Percentiles rank a stretch among this genome's conserved stretches.
Evolutionary conservation across 1,139 yeast genomes (phyloP).

Genomic region (Suhomyces choctaworum): DNA sequence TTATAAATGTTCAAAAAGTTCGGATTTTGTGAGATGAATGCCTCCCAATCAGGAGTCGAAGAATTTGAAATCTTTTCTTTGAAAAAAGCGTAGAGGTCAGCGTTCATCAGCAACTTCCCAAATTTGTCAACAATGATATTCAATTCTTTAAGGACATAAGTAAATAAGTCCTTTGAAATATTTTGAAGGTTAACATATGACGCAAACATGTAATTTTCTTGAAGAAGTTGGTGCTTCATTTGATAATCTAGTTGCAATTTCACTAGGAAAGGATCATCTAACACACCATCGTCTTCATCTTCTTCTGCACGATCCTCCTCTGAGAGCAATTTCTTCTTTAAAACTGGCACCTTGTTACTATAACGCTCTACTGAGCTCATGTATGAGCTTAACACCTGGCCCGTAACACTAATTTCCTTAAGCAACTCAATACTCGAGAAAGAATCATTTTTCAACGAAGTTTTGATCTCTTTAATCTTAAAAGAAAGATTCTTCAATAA

Average conservation of each 20-base stretch:
- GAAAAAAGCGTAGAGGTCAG: slow-evolving; percentile 25
- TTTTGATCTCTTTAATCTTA: slow-evolving; percentile 47
- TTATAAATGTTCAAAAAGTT: slow-evolving; percentile 38
- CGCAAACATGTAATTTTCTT: slow-evolving; percentile 48
- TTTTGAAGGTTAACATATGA: slow-evolving; percentile 46
- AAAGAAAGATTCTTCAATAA: slow-evolving; percentile 37
- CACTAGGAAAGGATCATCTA: slow-evolving; percentile 47
- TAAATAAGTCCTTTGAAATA: slow-evolving; percentile 43
- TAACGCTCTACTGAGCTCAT: slow-evolving; percentile 38
- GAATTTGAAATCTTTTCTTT: slow-evolving; percentile 25
- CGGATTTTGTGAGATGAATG: slow-evolving; percentile 37
- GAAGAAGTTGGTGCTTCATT: slow-evolving; percentile 42
- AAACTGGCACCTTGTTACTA: slow-evolving; percentile 29
- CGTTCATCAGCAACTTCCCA: slow-evolving; percentile 30
- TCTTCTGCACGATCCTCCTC: slow-evolving; percentile 22
- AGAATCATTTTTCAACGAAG: slow-evolving; percentile 44
- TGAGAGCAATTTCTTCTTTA: slow-evolving; percentile 23
- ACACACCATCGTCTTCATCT: slow-evolving; percentile 23
- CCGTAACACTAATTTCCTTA: slow-evolving; percentile 44
- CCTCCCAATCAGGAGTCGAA: slow-evolving; percentile 40
- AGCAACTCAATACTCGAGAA: slow-evolving; percentile 41
- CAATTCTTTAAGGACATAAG: slow-evolving; percentile 43
- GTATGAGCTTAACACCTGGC: slow-evolving; percentile 35
- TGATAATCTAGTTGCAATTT: slow-evolving; percentile 45
- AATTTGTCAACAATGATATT: slow-evolving; percentile 34